A percentile compares a stretch with the other conserved stretches of the same genome.
Conservation (phyloP, 2,329 filamentous ascomycete genomes). For the Phoma sp. region DNA sequence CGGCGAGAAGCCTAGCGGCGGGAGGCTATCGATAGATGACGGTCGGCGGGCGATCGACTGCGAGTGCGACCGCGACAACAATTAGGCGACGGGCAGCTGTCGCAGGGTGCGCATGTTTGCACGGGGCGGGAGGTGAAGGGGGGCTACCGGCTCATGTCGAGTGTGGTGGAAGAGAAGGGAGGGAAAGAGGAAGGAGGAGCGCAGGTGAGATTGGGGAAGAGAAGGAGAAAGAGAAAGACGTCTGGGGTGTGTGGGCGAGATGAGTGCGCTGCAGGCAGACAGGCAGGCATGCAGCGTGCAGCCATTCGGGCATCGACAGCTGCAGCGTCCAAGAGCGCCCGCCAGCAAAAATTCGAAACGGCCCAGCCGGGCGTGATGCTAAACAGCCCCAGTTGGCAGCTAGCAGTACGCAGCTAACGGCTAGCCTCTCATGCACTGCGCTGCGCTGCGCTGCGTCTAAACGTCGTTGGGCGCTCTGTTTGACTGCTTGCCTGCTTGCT, state of each 20-base stretch:
- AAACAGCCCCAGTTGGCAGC: slow-evolving; percentile 21
- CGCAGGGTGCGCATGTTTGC: slow-evolving; percentile 18
- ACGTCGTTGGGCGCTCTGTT: slow-evolving; percentile 31
- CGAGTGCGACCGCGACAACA: slow-evolving; percentile 13
- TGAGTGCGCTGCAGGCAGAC: slow-evolving; percentile 21
- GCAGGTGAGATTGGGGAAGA: not conserved
- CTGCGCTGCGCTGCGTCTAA: slow-evolving; percentile 32
- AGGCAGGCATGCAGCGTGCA: not conserved
- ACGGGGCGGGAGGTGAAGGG: not conserved
- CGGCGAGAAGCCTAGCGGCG: slow-evolving; percentile 29
- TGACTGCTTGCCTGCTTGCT: not conserved
- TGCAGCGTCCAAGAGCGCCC: slow-evolving; percentile 24
- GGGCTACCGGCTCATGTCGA: slow-evolving; percentile 23
- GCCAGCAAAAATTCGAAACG: slow-evolving; percentile 37
- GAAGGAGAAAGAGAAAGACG: slow-evolving; percentile 16
- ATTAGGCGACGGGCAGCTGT: slow-evolving; percentile 26
- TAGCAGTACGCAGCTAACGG: not conserved
- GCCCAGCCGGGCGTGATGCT: slow-evolving; percentile 23
- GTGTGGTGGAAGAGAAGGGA: slow-evolving; percentile 1
- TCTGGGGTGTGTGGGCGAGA: slow-evolving; percentile 19
- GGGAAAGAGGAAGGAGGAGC: slow-evolving; percentile 2
- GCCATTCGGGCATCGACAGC: slow-evolving; percentile 29
- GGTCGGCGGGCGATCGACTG: slow-evolving; percentile 24
- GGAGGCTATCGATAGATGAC: slow-evolving; percentile 28
- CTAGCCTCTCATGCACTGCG: too few species aligned